A percentile compares a stretch with the other conserved stretches of the same genome.
phyloP scores from a whole-genome alignment of 129 eudicot genomes.

The Lactuca saligna region DNA sequence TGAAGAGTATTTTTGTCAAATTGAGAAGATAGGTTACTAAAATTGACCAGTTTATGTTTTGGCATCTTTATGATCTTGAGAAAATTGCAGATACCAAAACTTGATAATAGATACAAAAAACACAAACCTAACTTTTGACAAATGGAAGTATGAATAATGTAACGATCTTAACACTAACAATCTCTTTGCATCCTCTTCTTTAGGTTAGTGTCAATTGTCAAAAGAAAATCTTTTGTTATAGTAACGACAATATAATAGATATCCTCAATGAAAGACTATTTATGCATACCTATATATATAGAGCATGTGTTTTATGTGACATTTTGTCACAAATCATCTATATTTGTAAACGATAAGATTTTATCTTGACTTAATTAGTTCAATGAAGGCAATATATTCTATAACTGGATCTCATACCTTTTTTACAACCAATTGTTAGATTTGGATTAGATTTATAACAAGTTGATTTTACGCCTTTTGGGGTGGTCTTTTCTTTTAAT shows the following conservation, averaged over 20 bases:
- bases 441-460: constrained; percentile 1
- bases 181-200: constrained; percentile 27
- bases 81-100: constrained; percentile 11
- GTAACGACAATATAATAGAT: constrained; percentile 12
- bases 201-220: constrained; percentile 14
- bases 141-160: constrained; percentile 12
- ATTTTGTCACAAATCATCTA: not conserved
- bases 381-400: not conserved
- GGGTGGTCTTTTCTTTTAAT: constrained; percentile 14
- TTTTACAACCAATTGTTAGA: constrained; percentile 17
- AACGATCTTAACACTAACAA: constrained; percentile 17
- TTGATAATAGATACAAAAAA: constrained; percentile 17
- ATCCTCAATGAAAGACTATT: not conserved
- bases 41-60: not conserved
- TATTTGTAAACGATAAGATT: too few relatives aligned
- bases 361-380: not conserved
- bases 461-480: constrained; percentile 19
- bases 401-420: not conserved
- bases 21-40: constrained; percentile 10
- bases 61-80: not conserved
- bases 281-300: not conserved
- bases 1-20: constrained; percentile 15
- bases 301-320: not conserved
- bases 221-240: constrained; percentile 5
- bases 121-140: constrained; percentile 37